Conservation (phyloP, 352 stramenopile genomes). For the Pythium scleroteichum region DNA sequence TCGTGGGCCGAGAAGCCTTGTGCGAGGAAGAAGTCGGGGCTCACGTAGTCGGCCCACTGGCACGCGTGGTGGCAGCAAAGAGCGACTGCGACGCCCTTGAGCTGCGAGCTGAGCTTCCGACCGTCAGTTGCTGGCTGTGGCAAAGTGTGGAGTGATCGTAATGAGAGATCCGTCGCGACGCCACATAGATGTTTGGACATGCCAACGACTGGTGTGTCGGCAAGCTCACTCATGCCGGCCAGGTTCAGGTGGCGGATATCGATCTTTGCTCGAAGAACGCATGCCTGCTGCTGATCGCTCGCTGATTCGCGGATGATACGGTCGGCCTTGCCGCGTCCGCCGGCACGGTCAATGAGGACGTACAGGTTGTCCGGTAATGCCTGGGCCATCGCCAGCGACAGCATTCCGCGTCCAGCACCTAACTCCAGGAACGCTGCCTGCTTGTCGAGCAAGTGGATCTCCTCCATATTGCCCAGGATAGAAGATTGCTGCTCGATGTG, state of each 20-base stretch:
- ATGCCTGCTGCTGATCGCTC: slow-evolving; percentile 26
- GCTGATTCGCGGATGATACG: slow-evolving; percentile 48
- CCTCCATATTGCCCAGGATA: slow-evolving; percentile 80
- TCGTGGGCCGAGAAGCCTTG: slow-evolving; percentile 60
- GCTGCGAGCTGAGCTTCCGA: slow-evolving; percentile 32
- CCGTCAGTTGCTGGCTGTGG: slow-evolving; percentile 13
- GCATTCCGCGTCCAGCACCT: slow-evolving; percentile 72
- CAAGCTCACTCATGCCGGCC: slow-evolving; percentile 55
- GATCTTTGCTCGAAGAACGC: slow-evolving; percentile 71
- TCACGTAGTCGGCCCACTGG: slow-evolving; percentile 73
- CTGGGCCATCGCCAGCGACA: slow-evolving; percentile 78
- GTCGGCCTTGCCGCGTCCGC: slow-evolving; percentile 75
- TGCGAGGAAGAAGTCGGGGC: slow-evolving; percentile 52
- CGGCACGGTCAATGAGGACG: slow-evolving; percentile 75
- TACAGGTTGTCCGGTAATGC: slow-evolving; percentile 59
- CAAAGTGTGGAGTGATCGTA: slow-evolving; percentile 69
- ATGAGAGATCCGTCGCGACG: slow-evolving; percentile 77
- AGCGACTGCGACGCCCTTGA: slow-evolving; percentile 66
- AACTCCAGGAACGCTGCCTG: slow-evolving; percentile 64
- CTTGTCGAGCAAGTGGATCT: slow-evolving; percentile 47
- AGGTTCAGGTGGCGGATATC: slow-evolving; percentile 87
- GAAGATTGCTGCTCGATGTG: slow-evolving; percentile 86
- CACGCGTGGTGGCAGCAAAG: slow-evolving; percentile 85
- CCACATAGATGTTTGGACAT: slow-evolving; percentile 89
- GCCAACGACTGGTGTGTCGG: slow-evolving; percentile 54